phyloP scores from a whole-genome alignment of 805 yeast genomes.

The Dipodascus geniculatus region DNA sequence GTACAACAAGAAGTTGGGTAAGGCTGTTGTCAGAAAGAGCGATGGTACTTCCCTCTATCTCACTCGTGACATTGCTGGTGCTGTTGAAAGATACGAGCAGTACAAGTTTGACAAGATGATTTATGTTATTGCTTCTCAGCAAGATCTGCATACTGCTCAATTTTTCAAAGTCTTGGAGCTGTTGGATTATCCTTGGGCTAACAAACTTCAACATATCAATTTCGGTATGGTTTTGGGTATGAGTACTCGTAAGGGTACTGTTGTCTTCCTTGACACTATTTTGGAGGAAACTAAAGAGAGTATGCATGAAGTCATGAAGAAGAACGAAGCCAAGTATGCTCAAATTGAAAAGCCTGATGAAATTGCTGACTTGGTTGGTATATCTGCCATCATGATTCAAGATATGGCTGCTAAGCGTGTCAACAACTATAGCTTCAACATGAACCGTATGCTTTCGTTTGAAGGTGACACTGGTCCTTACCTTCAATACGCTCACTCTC shows the following conservation, averaged over 20 bases:
- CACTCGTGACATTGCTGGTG: constrained; percentile 96
- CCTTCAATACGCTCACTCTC: constrained; percentile 95
- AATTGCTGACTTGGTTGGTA: constrained; percentile 91
- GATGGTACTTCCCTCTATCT: constrained; percentile 92
- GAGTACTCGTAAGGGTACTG: constrained; percentile 98
- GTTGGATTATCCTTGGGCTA: constrained; percentile 84
- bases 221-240: constrained; percentile 98
- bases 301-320: constrained; percentile 95
- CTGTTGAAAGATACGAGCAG: constrained; percentile 74
- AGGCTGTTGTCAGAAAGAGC: constrained; percentile 81
- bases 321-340: constrained; percentile 79
- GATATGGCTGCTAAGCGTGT: constrained; percentile 97
- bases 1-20: constrained; percentile 85
- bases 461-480: constrained; percentile 99
- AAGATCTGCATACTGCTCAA: constrained; percentile 88
- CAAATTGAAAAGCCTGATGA: constrained; percentile 90
- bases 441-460: constrained; percentile 96
- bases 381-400: constrained; percentile 97
- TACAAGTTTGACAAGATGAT: constrained; percentile 91
- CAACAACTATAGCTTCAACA: constrained; percentile 90
- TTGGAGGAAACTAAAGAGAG: constrained; percentile 85
- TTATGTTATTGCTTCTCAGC: constrained; percentile 92
- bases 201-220: constrained; percentile 67
- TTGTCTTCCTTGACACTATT: constrained; percentile 91
- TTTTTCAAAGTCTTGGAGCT: constrained; percentile 87